Percentiles rank a stretch among this genome's conserved stretches.
Evolutionary conservation across 257 asterid genomes (phyloP).

Genomic region (Hygrophila difformis): DNA sequence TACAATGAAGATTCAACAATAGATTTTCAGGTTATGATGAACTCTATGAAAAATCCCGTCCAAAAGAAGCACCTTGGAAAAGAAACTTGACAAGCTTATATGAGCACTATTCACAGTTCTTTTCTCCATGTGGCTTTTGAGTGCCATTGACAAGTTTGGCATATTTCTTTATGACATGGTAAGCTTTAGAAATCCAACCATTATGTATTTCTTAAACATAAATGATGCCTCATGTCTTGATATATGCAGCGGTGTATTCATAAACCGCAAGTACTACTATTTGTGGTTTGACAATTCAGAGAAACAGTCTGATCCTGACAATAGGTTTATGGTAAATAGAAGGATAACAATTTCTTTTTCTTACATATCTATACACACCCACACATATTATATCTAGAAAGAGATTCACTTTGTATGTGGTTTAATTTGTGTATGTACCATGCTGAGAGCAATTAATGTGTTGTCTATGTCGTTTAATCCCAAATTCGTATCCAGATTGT

Average conservation of each 20-base stretch:
- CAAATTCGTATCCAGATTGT: background rate
- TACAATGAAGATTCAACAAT: too few relatives aligned
- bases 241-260: slow-evolving; percentile 78
- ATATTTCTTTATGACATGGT: slow-evolving; percentile 18
- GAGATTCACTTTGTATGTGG: slow-evolving; percentile 3
- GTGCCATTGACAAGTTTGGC: slow-evolving; percentile 88
- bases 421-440: slow-evolving; percentile 71
- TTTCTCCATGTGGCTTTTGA: slow-evolving; percentile 93
- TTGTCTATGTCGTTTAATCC: background rate
- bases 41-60: slow-evolving; percentile 99
- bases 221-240: slow-evolving; percentile 13
- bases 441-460: slow-evolving; percentile 56
- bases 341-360: too few relatives aligned
- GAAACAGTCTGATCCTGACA: slow-evolving; percentile 79
- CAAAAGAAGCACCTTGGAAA: slow-evolving; percentile 93
- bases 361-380: too few relatives aligned
- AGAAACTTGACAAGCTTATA: slow-evolving; percentile 97
- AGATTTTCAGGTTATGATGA: slow-evolving; percentile 97
- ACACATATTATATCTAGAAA: too few relatives aligned
- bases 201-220: slow-evolving; percentile 3
- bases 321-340: slow-evolving; percentile 75
- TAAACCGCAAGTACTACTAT: slow-evolving; percentile 68
- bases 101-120: slow-evolving; percentile 70
- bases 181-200: background rate
- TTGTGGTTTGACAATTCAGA: slow-evolving; percentile 62